Conservation (phyloP, 1,284 basidiomycete species). For the Phellinidium pouzarii region DNA sequence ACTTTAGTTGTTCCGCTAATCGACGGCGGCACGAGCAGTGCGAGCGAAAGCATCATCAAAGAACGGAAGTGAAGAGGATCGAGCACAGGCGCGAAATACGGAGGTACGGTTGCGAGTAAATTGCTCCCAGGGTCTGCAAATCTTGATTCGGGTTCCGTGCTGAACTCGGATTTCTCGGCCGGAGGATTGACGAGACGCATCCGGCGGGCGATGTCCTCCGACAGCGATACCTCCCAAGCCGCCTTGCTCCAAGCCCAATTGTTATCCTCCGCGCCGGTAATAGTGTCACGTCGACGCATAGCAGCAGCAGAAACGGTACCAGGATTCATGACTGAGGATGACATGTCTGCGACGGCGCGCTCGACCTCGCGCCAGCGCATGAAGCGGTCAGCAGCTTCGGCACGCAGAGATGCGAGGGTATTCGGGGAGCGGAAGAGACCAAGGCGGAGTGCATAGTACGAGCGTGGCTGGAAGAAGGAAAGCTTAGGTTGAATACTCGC, state of each 20-base stretch:
- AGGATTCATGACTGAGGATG: not conserved
- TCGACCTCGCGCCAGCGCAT: slow-evolving; percentile 65
- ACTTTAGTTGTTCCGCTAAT: not conserved
- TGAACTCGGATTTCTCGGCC: slow-evolving; percentile 12
- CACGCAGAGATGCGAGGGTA: slow-evolving; percentile 45
- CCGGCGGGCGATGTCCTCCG: slow-evolving; percentile 47
- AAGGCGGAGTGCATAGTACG: slow-evolving; percentile 42
- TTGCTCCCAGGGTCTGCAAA: not conserved
- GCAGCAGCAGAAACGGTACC: too few species aligned
- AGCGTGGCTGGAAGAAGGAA: slow-evolving; percentile 47
- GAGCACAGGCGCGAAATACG: slow-evolving; percentile 24
- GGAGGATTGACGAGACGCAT: slow-evolving; percentile 15
- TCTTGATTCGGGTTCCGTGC: slow-evolving; percentile 17
- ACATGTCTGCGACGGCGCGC: slow-evolving; percentile 33
- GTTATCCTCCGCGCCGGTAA: slow-evolving; percentile 27
- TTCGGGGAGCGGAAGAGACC: slow-evolving; percentile 58
- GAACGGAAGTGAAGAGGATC: slow-evolving; percentile 46
- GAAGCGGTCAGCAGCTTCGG: slow-evolving; percentile 64
- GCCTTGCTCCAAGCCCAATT: slow-evolving; percentile 37
- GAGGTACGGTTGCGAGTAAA: slow-evolving; percentile 1
- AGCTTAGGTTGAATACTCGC: slow-evolving; percentile 27
- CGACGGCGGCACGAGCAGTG: slow-evolving; percentile 34
- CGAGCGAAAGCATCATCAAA: slow-evolving; percentile 39
- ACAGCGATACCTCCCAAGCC: slow-evolving; percentile 52
- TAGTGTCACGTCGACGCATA: not conserved